These are phyloP conservation scores for Candida tibetensis DNA, from an alignment of 805 yeast genomes.

Conservation along the genomic window DNA sequence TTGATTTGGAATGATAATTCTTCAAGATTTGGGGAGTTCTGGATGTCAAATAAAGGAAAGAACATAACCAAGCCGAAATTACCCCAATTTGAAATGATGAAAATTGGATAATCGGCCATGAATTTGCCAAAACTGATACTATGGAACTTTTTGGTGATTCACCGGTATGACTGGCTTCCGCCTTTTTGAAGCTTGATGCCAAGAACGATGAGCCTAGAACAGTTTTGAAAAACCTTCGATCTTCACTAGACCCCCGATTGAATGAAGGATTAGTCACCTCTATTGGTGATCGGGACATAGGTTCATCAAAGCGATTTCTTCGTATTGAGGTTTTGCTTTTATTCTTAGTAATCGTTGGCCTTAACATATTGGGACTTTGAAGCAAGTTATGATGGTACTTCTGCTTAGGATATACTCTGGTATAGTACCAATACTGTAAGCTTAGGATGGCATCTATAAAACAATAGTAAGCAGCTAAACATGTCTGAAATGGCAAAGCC, in stretches of 20 bases:
- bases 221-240: constrained; percentile 11
- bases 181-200: constrained; percentile 12
- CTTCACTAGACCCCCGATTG: background rate
- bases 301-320: constrained; percentile 22
- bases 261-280: constrained; percentile 8
- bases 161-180: constrained; percentile 9
- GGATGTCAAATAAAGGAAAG: constrained; percentile 30
- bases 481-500: constrained; percentile 78
- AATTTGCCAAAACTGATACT: background rate
- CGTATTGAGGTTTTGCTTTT: constrained; percentile 10
- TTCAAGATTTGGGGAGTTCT: constrained; percentile 36
- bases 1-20: constrained; percentile 28
- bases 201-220: constrained; percentile 14
- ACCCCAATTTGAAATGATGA: constrained; percentile 18
- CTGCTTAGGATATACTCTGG: constrained; percentile 40
- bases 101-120: background rate
- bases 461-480: constrained; percentile 71
- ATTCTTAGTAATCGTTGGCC: constrained; percentile 16
- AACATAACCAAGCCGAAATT: constrained; percentile 33
- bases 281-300: constrained; percentile 8
- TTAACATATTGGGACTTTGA: constrained; percentile 36
- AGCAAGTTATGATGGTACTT: constrained; percentile 37
- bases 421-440: constrained; percentile 71
- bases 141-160: too few relatives aligned
- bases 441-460: constrained; percentile 65